Evolutionary conservation across 331 rosid species (phyloP), one percentile per base, ranked within the genome.

Genomic region (Saraca asoca): DNA sequence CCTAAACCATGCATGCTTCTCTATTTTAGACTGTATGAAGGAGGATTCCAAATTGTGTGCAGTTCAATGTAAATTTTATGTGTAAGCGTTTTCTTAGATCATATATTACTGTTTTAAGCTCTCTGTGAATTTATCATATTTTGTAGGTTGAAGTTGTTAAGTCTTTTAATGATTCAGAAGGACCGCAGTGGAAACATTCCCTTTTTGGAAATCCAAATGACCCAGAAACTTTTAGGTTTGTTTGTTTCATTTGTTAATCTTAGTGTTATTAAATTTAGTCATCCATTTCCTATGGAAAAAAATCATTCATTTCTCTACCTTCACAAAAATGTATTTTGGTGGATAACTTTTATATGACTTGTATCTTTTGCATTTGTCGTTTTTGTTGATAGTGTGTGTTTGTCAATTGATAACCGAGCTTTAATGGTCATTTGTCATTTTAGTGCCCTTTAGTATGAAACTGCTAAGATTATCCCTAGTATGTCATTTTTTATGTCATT

Each of bases 141-240:
- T 44, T 78, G 54, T 71, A 93, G 98, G 87, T 90, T 64, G 98
- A 90, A 90, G 95, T 93, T 76, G 87, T 93, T 80, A 89, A 81
- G 79, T 84, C 96, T 54, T 81, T 82, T 56, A 90, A 85, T 58
- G 98, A 93, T 79, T 78, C 87, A 10, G 98, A 93, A 58, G 96
- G 95, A 62, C 95, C 97, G 2, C 98, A 85, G 57, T 93, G 97
- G 98, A 82, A 80, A 51, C 83, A 85, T 77, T 93, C 98, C 15
- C 95, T 93, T 60, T 93, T 93, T 66, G 98, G 98, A 70, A 93
- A 93, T 81, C 98, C 98, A 74, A 93, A 81, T 76, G 97, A 93
- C 78, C 79, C 79, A 1, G 98, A 93, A 75, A 89, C 98, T 65
- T 93, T 90, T 82, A 87, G 98, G 98, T 93, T 59, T 44, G 98